Percentiles rank a stretch among this genome's conserved stretches.
Conservation (phyloP, 805 yeast genomes). For the Wickerhamia fluorescens region DNA sequence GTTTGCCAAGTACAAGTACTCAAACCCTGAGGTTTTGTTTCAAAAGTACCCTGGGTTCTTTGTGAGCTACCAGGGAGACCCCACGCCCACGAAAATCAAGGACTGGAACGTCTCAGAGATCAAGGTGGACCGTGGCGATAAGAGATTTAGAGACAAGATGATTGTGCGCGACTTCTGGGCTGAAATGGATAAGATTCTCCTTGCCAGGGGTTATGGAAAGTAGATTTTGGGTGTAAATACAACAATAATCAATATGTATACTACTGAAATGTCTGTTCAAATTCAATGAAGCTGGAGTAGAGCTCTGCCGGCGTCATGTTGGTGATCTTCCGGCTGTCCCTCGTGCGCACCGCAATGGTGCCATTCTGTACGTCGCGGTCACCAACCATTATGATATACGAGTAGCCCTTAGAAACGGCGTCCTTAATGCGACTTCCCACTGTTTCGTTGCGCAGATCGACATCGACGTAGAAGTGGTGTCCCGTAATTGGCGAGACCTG, state of each 20-base stretch:
- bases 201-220: constrained; percentile 51
- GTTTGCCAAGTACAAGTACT: constrained; percentile 78
- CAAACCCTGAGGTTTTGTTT: constrained; percentile 72
- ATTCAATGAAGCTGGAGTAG: constrained; percentile 41
- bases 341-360: constrained; percentile 56
- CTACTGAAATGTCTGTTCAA: constrained; percentile 5
- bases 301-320: constrained; percentile 45
- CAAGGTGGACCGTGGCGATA: constrained; percentile 65
- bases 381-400: constrained; percentile 79
- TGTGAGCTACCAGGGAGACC: constrained; percentile 70
- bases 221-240: constrained; percentile 1
- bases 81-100: constrained; percentile 63
- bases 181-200: constrained; percentile 65
- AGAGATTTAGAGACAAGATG: constrained; percentile 84
- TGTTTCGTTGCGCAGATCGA: constrained; percentile 70
- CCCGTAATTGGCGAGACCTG: constrained; percentile 51
- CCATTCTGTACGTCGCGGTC: constrained; percentile 66
- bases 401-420: constrained; percentile 66
- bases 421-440: constrained; percentile 77
- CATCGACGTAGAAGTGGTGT: constrained; percentile 62
- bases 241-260: not conserved
- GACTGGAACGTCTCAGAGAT: constrained; percentile 88
- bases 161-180: constrained; percentile 83
- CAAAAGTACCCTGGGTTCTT: constrained; percentile 80
- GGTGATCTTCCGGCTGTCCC: constrained; percentile 41